phyloP scores from a whole-genome alignment of 1,284 basidiomycete genomes.

The Rugosomyces carneus region DNA sequence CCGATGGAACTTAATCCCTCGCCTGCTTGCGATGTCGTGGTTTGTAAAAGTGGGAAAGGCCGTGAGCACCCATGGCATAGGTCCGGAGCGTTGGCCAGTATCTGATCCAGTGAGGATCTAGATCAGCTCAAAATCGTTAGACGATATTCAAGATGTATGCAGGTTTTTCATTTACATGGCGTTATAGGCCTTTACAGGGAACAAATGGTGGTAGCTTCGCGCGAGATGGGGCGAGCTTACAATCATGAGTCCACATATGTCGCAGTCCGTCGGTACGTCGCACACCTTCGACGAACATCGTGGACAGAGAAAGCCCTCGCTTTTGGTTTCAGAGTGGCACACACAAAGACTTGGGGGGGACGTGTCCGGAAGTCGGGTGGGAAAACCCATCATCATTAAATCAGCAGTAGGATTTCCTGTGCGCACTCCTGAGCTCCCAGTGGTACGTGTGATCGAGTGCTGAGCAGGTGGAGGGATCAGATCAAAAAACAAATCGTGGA shows the following conservation, averaged over 20 bases:
- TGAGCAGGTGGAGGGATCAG: slow-evolving; percentile 93
- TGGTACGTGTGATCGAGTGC: slow-evolving; percentile 46
- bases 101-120: slow-evolving; percentile 7
- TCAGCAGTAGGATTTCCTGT: slow-evolving; percentile 69
- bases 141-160: not conserved
- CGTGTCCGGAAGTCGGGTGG: slow-evolving; percentile 80
- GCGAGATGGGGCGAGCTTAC: slow-evolving; percentile 97
- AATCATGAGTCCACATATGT: slow-evolving; percentile 95
- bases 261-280: slow-evolving; percentile 97
- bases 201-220: slow-evolving; percentile 90
- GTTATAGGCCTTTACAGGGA: slow-evolving; percentile 80
- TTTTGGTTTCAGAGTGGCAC: slow-evolving; percentile 88
- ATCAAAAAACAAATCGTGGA: slow-evolving; percentile 92
- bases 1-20: slow-evolving; percentile 20
- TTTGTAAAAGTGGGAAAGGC: slow-evolving; percentile 13
- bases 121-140: not conserved
- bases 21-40: slow-evolving; percentile 9
- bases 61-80: slow-evolving; percentile 16
- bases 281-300: slow-evolving; percentile 90
- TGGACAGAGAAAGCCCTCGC: slow-evolving; percentile 92
- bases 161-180: slow-evolving; percentile 55
- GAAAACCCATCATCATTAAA: slow-evolving; percentile 99
- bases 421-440: slow-evolving; percentile 33
- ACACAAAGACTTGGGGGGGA: slow-evolving; percentile 84
- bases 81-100: slow-evolving; percentile 6